phyloP scores from a whole-genome alignment of 139 green algal species.

The Ulvella scutata region DNA sequence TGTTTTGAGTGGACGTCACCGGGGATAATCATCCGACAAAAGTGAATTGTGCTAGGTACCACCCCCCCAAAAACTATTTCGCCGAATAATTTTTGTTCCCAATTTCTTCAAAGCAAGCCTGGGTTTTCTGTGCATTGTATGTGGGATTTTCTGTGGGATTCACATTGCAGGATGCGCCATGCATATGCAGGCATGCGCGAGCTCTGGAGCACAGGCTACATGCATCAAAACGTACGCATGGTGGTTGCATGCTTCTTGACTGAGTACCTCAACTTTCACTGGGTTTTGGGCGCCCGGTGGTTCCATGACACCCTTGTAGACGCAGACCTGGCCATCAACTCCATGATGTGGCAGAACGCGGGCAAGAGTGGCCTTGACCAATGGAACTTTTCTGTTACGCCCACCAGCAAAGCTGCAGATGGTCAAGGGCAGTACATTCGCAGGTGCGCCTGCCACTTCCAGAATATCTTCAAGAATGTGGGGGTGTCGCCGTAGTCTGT shows the following conservation, averaged over 20 bases:
- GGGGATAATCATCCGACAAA: no score
- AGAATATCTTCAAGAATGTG: no score
- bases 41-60: no score
- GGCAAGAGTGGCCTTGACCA: constrained; percentile 37
- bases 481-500: no score
- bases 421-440: constrained; percentile 35
- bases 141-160: no score
- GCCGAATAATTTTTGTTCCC: no score
- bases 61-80: no score
- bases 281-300: constrained; percentile 35
- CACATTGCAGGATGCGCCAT: no score
- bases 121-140: no score
- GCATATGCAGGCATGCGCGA: constrained; percentile 33
- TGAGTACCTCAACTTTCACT: constrained; percentile 38
- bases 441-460: neutral
- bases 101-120: no score
- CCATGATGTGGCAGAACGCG: constrained; percentile 61
- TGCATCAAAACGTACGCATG: constrained; percentile 40
- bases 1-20: no score
- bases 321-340: constrained; percentile 54
- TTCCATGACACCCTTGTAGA: constrained; percentile 53
- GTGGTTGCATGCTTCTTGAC: constrained; percentile 21
- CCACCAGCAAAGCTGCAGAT: constrained; percentile 29
- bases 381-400: constrained; percentile 44
- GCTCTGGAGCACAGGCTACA: constrained; percentile 42